phyloP scores from a whole-genome alignment of 2,329 filamentous ascomycete species.

The Stagonosporopsis cucurbitacearum region DNA sequence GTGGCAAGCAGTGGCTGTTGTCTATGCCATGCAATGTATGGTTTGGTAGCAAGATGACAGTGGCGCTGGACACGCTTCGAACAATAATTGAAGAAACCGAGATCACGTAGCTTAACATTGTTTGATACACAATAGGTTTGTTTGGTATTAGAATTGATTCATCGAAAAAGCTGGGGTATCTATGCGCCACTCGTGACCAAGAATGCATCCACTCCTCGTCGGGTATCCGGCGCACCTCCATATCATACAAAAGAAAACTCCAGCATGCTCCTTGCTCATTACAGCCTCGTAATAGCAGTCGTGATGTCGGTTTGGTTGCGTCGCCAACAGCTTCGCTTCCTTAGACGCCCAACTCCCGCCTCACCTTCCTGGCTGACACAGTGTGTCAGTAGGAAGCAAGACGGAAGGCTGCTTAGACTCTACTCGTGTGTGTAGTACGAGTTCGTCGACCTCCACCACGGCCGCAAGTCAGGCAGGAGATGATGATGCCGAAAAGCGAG shows the following conservation, averaged over 20 bases:
- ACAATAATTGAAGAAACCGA: not conserved
- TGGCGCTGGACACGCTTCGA: too few relatives aligned
- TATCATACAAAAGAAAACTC: conserved; percentile 20
- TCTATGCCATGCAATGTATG: too few relatives aligned
- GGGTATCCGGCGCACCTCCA: conserved; percentile 18
- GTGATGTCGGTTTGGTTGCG: conserved; percentile 1
- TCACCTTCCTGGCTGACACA: conserved; percentile 23
- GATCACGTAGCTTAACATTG: too few relatives aligned
- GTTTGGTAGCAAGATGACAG: too few relatives aligned
- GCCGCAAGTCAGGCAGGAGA: conserved; percentile 58
- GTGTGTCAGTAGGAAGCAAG: conserved; percentile 14
- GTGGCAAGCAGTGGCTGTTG: too few relatives aligned
- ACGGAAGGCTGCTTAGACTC: conserved; percentile 43
- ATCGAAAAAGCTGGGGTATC: conserved; percentile 32
- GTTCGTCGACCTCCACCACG: conserved; percentile 48
- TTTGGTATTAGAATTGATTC: conserved; percentile 21
- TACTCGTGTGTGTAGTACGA: conserved; percentile 46
- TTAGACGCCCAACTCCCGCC: conserved; percentile 26
- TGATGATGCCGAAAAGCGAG: conserved; percentile 57
- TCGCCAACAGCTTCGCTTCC: conserved; percentile 1
- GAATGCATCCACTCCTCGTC: conserved; percentile 21
- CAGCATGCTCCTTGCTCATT: conserved; percentile 19
- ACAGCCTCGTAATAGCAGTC: not conserved
- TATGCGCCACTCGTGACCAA: conserved; percentile 30
- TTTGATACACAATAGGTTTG: too few relatives aligned